Conservation (phyloP, 2,329 filamentous ascomycete species). For the Tolypocladium guangdongense region DNA sequence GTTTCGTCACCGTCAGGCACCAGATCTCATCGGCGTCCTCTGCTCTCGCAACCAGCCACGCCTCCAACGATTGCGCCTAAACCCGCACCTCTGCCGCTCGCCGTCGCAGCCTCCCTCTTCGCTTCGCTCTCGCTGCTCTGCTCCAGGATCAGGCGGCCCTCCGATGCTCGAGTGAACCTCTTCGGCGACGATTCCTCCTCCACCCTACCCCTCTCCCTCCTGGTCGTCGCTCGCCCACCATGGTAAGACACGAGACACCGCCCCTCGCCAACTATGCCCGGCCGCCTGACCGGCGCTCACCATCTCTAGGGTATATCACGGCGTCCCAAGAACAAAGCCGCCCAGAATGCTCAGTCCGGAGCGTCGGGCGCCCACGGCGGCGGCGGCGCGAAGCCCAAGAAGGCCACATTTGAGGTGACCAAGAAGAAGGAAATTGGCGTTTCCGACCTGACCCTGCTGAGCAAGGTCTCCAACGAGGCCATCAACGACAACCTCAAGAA, state of each 20-base stretch:
- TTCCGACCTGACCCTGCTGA: slow-evolving; percentile 91
- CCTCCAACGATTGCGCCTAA: not conserved
- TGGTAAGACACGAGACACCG: slow-evolving; percentile 17
- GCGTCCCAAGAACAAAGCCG: slow-evolving; percentile 29
- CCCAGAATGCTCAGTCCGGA: slow-evolving; percentile 26
- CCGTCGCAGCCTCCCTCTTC: not conserved
- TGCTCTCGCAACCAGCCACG: slow-evolving; percentile 1
- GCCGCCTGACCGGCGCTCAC: not conserved
- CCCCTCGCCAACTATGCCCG: slow-evolving; percentile 2
- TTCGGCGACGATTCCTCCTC: slow-evolving; percentile 3
- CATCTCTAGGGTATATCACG: slow-evolving; percentile 25
- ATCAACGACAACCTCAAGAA: slow-evolving; percentile 99
- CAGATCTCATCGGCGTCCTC: slow-evolving; percentile 4
- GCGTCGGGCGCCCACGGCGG: slow-evolving; percentile 21
- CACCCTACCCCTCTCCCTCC: slow-evolving; percentile 4
- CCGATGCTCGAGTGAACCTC: slow-evolving; percentile 15
- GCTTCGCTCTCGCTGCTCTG: not conserved
- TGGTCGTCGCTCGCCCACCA: slow-evolving; percentile 11
- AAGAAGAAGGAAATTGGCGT: slow-evolving; percentile 99
- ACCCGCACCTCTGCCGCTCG: not conserved
- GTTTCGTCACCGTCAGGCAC: slow-evolving; percentile 23
- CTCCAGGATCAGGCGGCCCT: slow-evolving; percentile 4
- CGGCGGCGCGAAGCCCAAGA: slow-evolving; percentile 63
- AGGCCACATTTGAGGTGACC: slow-evolving; percentile 87
- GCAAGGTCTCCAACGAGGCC: slow-evolving; percentile 97